Conservation (phyloP, 805 yeast genomes). For the Teunomyces kruisii region DNA sequence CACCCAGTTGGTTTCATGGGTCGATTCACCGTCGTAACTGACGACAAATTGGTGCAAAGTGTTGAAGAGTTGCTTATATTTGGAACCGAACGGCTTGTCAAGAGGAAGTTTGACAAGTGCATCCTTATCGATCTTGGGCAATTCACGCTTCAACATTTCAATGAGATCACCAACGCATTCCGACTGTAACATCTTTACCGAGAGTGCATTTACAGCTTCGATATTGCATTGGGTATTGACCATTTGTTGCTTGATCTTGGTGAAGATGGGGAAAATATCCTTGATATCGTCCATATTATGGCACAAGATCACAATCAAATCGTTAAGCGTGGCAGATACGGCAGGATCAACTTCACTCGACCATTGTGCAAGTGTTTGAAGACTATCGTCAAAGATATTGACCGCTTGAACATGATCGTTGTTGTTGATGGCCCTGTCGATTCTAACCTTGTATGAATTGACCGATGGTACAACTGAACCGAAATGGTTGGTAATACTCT, state of each 20-base stretch:
- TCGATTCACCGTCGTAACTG: constrained; percentile 26
- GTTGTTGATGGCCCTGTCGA: constrained; percentile 26
- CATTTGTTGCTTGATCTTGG: constrained; percentile 38
- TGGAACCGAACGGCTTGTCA: constrained; percentile 19
- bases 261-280: constrained; percentile 31
- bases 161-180: constrained; percentile 43
- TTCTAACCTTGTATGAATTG: constrained; percentile 25
- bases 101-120: constrained; percentile 26
- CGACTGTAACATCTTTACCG: constrained; percentile 28
- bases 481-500: constrained; percentile 16
- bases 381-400: constrained; percentile 32
- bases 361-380: constrained; percentile 24
- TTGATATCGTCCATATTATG: constrained; percentile 24
- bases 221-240: constrained; percentile 23
- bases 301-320: constrained; percentile 40
- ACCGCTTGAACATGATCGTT: constrained; percentile 23
- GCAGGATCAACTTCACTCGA: constrained; percentile 27
- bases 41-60: constrained; percentile 30
- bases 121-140: constrained; percentile 35
- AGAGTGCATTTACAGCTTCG: constrained; percentile 28
- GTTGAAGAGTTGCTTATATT: constrained; percentile 29
- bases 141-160: constrained; percentile 40
- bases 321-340: constrained; percentile 43
- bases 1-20: constrained; percentile 53
- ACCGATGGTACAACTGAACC: constrained; percentile 10